Evolutionary conservation across 177 flowering plant genomes (phyloP), one percentile per base, ranked within the genome.

Genomic region (Vitis hybrid): DNA sequence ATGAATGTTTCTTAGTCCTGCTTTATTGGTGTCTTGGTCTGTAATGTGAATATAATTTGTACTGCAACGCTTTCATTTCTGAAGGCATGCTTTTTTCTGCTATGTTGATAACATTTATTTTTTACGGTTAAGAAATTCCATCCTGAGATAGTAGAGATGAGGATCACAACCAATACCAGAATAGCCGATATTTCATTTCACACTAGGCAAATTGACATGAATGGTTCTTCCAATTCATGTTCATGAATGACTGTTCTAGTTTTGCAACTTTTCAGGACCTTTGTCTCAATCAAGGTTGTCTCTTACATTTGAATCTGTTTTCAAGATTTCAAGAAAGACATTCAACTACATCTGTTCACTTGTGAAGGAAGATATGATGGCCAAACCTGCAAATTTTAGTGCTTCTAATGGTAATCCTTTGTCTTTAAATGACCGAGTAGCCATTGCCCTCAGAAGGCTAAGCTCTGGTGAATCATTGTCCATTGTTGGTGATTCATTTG

Each of bases 301-400:
- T 18, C 65, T 63, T 15, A 74, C 48, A 55, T 82, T 82, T 58
- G 79, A 76, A 62, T 73, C 80, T n/a, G 46, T 82, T 53, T 80
- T 82, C 56, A 80, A 67, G 60, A 78, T 82, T 14, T 80, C 85
- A 13, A 80, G 83, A 67, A 78, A 78, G 73, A 80, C 85, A 50
- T 82, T 82, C 74, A 60, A 74, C 68, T 80, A 80, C 64, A 74
- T 82, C 20, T 82, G 85, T 58, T 80, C 85, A 52, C 78, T 82
- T 3, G 85, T 82, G 32, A 72, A 67, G 63, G 85, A 82, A 41
- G 81, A 75, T 53, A 68, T 80, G 81, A 71, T 61, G 70, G 69
- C 78, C 48, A 74, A 61, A 61, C 59, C 64, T 8, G 50, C 79
- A 48, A 73, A 58, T 61, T 80, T 71, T 60, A 58, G 56, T 12